These are phyloP conservation scores for Fraxinus latifolia DNA, from an alignment of 305 asterid genomes.

Conservation along the genomic window DNA sequence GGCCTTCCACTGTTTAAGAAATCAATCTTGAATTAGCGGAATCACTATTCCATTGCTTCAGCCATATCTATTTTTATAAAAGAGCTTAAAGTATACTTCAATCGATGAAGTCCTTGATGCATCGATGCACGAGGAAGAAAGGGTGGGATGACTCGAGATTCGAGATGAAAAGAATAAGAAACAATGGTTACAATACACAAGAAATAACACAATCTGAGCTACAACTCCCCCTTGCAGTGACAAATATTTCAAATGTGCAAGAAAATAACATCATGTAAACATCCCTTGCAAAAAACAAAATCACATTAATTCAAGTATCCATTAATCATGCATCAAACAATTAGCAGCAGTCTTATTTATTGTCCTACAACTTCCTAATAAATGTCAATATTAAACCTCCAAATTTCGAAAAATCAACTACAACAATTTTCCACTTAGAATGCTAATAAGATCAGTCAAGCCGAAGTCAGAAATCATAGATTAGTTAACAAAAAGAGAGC, in stretches of 20 bases:
- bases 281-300: background rate
- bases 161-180: background rate
- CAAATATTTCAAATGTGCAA: background rate
- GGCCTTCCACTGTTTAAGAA: no score
- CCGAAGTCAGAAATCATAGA: conserved; percentile 21
- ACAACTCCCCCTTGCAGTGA: background rate
- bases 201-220: background rate
- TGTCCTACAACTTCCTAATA: conserved; percentile 18
- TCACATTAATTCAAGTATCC: background rate
- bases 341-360: conserved; percentile 3
- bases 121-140: no score
- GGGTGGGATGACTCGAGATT: no score
- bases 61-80: no score
- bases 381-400: conserved; percentile 4
- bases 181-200: background rate
- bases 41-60: no score
- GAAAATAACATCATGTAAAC: background rate
- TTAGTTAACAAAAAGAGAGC: conserved; percentile 26
- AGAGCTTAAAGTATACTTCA: no score
- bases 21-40: no score
- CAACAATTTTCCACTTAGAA: background rate
- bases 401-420: background rate
- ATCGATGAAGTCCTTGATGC: no score
- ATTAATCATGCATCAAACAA: conserved; percentile 10
- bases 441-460: background rate